Base-by-base conservation (phyloP, 2,329 filamentous ascomycete species). In the Metarhizium album region DNA sequence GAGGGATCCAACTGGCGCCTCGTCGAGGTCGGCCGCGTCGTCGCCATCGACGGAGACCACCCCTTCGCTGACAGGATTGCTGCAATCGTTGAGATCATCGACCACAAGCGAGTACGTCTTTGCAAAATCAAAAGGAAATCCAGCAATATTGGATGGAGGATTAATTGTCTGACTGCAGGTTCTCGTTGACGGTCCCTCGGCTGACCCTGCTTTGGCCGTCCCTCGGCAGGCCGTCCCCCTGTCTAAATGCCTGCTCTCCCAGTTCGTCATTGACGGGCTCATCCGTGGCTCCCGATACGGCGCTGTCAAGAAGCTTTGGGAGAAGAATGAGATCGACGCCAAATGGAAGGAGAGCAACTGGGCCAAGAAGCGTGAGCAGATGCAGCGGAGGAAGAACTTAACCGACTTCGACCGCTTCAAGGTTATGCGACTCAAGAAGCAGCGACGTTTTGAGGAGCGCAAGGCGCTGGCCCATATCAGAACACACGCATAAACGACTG, bases 371-470 rank as follows among this genome's bases (percentile, higher is more conserved):
- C 83, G 87, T 70, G 83, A 83, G 64, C 86, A 88, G 76, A 80
- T 82, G 66, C 80, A 87, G 74, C 86, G 88, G 78, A 87, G 93
- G 80, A 86, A 86, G 78, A 82, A 83, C 67, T 80, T 98, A 62
- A 94, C 85, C 75, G 93, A 98, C 82, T 98, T 98, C 71, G 93
- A 98, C 81, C 86, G 93, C 74, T 98, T 97, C 89, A 96, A 98
- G 87, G 93, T 97, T 67, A 81, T 97, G 83, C 86, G 91, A 75
- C 81, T 97, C 77, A 94, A 91, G 86, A 98, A 98, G 85, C 90
- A 96, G 86, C 88, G 90, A 73, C 87, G 90, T 72, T 97, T 94
- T 78, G 90, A 96, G 82, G 86, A 95, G 76, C 86, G 86, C 78
- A 97, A 96, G 86, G 85, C 88, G 67, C 80, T 94, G 70, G 88